Percentiles rank a stretch among this genome's conserved stretches.
phyloP scores from a whole-genome alignment of 2,329 filamentous ascomycete species.

The Curvularia sp. region DNA sequence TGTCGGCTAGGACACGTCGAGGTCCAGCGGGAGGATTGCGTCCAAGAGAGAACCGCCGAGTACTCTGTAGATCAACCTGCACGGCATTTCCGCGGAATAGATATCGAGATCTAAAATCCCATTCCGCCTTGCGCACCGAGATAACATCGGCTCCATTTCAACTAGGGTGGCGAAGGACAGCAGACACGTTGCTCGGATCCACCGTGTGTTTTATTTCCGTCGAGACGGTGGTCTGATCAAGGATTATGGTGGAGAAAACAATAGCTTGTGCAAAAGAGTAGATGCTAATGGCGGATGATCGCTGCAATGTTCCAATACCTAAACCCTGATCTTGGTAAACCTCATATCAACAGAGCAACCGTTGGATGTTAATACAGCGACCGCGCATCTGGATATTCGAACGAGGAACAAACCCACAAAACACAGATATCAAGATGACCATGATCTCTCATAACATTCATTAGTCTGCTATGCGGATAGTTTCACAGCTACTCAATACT shows the following conservation, averaged over 20 bases:
- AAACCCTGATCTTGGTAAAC: not conserved
- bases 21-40: not conserved
- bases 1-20: not conserved
- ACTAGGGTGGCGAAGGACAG: not conserved
- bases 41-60: too few relatives aligned
- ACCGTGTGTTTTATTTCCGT: not conserved
- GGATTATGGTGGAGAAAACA: not conserved
- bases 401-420: not conserved
- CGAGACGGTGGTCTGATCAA: not conserved
- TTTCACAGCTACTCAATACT: constrained; percentile 68
- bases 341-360: not conserved
- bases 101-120: not conserved
- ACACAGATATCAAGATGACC: not conserved
- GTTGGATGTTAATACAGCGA: not conserved
- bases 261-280: not conserved
- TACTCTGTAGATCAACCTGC: not conserved
- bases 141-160: not conserved
- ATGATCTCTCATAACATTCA: not conserved
- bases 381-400: not conserved
- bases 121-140: not conserved
- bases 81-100: not conserved
- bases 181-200: too few relatives aligned
- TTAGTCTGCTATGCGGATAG: not conserved
- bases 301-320: not conserved
- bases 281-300: not conserved